Evolutionary conservation across 495 filamentous ascomycete species (phyloP).

Genomic region (Neurospora sublineolata): DNA sequence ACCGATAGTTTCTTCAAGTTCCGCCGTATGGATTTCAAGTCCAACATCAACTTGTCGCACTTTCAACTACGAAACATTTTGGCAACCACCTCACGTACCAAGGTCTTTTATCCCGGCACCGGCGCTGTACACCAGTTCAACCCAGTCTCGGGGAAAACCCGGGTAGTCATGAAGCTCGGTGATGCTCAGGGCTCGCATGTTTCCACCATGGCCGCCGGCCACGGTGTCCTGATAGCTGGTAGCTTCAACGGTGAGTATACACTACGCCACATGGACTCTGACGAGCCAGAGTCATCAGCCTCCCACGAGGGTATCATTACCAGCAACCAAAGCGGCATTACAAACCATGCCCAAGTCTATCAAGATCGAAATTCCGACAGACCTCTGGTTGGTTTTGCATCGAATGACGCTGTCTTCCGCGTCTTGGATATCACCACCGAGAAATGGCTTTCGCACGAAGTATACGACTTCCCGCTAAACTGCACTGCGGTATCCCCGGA

Average conservation of each 20-base stretch:
- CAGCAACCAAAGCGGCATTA: constrained; percentile 59
- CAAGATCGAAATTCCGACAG: constrained; percentile 45
- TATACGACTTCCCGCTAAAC: constrained; percentile 62
- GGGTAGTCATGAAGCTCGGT: constrained; percentile 52
- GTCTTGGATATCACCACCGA: constrained; percentile 62
- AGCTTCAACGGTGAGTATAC: constrained; percentile 76
- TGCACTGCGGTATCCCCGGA: constrained; percentile 75
- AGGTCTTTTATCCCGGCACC: constrained; percentile 62
- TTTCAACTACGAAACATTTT: constrained; percentile 86
- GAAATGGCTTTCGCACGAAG: constrained; percentile 47
- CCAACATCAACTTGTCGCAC: constrained; percentile 57
- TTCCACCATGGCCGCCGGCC: constrained; percentile 57
- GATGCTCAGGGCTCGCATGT: constrained; percentile 42
- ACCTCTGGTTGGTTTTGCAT: constrained; percentile 66
- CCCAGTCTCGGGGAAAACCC: constrained; percentile 33
- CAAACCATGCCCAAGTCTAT: constrained; percentile 73
- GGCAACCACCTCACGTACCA: constrained; percentile 58
- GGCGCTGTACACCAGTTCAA: constrained; percentile 46
- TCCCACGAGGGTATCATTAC: constrained; percentile 56
- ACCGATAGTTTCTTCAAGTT: constrained; percentile 56
- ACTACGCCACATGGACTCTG: constrained; percentile 42
- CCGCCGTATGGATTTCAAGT: constrained; percentile 54
- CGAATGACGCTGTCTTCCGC: constrained; percentile 70
- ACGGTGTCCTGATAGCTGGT: constrained; percentile 64
- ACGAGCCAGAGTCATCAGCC: constrained; percentile 25